Base-by-base conservation (phyloP, 2,329 filamentous ascomycete species). In the Lachnellula subtilissima region DNA sequence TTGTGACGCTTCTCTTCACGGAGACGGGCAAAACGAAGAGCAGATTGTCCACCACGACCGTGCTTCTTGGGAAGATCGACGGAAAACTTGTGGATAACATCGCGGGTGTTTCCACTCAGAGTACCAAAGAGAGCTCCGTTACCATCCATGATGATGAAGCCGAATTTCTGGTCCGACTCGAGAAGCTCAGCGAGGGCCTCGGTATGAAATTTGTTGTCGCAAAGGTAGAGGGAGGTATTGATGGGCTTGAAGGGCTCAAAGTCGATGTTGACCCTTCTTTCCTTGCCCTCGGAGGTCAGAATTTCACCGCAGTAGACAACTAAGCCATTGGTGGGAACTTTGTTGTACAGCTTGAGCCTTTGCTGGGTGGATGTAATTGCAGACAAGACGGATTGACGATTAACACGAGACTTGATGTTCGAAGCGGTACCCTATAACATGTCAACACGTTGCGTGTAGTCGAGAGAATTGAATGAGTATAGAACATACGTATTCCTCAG, bases 221-320 rank as follows among this genome's bases (percentile, higher is more conserved):
- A 99, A 59, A 99, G 89, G 75, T 99, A 99, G 48, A 99, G 84
- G 46, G 95, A 99, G 37, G 94, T 99, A 77, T 99, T 99, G 85
- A 99, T 99, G 59, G 94, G 94, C 82, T 99, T 99, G 83, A 99
- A 99, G 35, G 94, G 94, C 77, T 99, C 94, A 74, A 99, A 99
- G 73, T 99, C 95, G 73, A 99, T 99, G 77, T 99, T 99, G 80
- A 99, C 95, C 82, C 97, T 99, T 71, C 94, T 84, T 78, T 99
- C 94, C 77, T 99, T 99, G 76, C 94, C 94, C 80, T 99, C 94
- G 32, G 87, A 87, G 55, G 94, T 99, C 80, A 99, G 87, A 74
- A 99, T 97, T 97, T 99, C 94, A 86, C 94, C 94, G 75, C 94
- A 99, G 83, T 99, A 99, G 66, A 99, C 89, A 64, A 99, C 94